Evolutionary conservation across 106 monocot genomes (phyloP), one percentile per base, ranked within the genome.

Genomic region (Triglochin maritima): DNA sequence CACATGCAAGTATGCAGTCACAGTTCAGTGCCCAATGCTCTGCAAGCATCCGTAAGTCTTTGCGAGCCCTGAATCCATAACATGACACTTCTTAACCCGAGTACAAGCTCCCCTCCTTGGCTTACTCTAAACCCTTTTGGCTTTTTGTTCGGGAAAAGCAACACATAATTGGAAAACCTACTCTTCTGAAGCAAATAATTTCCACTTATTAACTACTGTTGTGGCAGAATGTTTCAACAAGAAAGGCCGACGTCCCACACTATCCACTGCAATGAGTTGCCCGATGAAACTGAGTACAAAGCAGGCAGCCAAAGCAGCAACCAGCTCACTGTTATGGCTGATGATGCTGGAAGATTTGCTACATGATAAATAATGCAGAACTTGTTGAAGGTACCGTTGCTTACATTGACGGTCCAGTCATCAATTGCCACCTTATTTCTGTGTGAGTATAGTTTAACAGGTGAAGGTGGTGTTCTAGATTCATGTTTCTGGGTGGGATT

Each of bases 1-100:
- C 42, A 90, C 94, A 12, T 95, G 94, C 81, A 95, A 87, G 64
- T 95, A 90, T 78, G 85, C 75, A 42, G 67, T 89, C 56, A 93
- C 84, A 6, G 49, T 89, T 41, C 87, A 95, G 45, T 81, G 81
- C 49, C 75, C 90, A 29, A 72, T 83, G 67, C 87, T 90, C 29
- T 90, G 87, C 83, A 87, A 83, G 65, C 85, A 95, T 72, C 94
- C 87, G 86, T 89, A 76, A 86, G 93, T 66, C 14, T 10, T 61
- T 76, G 9, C 17, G 47, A 29, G 1, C 3, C 52, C 60, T n/a
- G 17, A 56, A 56, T 73, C 41, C 15, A 9, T 3, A 64, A 42
- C 6, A 15, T 50, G 13, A 29, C 50, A 16, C 7, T 50, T 67
- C 9, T 12, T 49, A 49, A 14, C 6, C 44, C 44, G 10, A 63